Percentiles rank a stretch among this genome's conserved stretches.
Conservation (phyloP, 75 land plant genomes). For the Isoetes taiwanensis region DNA sequence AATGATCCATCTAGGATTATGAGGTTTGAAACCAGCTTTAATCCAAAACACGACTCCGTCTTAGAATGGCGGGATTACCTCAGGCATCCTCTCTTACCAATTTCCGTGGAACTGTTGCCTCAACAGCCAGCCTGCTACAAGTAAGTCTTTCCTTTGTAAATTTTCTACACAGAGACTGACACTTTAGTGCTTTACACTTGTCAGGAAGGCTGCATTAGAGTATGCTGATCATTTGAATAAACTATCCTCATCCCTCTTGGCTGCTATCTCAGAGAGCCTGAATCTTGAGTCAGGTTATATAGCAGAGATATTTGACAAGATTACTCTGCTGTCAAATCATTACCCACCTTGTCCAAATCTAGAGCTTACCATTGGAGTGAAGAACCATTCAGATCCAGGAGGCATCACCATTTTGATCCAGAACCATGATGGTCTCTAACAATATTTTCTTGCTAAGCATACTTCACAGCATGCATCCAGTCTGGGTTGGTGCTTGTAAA, state of each 20-base stretch:
- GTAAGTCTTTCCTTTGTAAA: too few species aligned
- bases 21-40: too few species aligned
- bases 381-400: not conserved
- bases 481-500: too few species aligned
- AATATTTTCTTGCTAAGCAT: too few species aligned
- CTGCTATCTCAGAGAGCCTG: not conserved
- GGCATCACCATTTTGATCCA: not conserved
- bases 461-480: too few species aligned
- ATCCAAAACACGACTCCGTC: too few species aligned
- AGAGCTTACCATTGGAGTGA: not conserved
- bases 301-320: not conserved
- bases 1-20: too few species aligned
- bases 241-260: not conserved
- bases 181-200: too few species aligned
- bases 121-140: too few species aligned
- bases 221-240: not conserved
- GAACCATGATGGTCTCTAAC: not conserved
- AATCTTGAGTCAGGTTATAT: not conserved
- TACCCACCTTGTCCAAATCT: constrained; percentile 5
- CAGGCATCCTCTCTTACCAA: not conserved
- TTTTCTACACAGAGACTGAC: too few species aligned
- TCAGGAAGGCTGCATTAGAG: not conserved
- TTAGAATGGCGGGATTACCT: too few species aligned
- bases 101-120: too few species aligned
- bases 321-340: not conserved